Evolutionary conservation across 2,329 filamentous ascomycete species (phyloP).

Genomic region (Laburnicola sp.): DNA sequence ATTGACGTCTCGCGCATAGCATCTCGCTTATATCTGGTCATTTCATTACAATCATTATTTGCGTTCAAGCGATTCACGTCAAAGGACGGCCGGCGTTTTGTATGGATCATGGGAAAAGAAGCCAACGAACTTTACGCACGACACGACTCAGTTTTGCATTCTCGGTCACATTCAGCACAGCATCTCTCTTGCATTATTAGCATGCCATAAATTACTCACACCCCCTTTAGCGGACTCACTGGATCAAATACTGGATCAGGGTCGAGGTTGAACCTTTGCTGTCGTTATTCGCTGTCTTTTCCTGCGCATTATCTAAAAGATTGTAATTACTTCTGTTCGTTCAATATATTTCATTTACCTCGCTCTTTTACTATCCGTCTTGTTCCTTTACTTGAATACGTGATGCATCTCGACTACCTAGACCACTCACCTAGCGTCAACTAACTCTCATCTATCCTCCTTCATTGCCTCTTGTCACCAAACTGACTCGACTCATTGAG

Average conservation of each 20-base stretch:
- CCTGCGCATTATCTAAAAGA: constrained; percentile 1
- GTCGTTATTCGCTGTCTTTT: not conserved
- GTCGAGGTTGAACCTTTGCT: not conserved
- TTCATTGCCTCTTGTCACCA: too few species aligned
- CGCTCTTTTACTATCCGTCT: not conserved
- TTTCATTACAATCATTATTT: constrained; percentile 15
- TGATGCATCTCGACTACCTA: too few species aligned
- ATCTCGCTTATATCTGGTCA: constrained; percentile 3
- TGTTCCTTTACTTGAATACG: too few species aligned
- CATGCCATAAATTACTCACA: not conserved
- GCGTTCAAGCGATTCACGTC: constrained; percentile 31
- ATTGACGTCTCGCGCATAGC: constrained; percentile 36
- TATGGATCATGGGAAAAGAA: constrained; percentile 12
- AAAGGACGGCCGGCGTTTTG: constrained; percentile 9
- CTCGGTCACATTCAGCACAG: constrained; percentile 1
- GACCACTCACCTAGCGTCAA: too few species aligned
- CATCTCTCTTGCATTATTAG: not conserved
- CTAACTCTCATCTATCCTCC: too few species aligned
- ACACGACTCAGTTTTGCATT: constrained; percentile 17
- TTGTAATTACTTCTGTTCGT: constrained; percentile 22
- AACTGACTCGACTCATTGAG: too few species aligned
- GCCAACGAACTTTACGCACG: constrained; percentile 19
- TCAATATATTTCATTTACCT: not conserved
- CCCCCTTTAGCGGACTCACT: not conserved
- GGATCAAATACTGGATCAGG: not conserved